Conservation (phyloP, 345 rosid genomes). For the Eutrema yunnanense region DNA sequence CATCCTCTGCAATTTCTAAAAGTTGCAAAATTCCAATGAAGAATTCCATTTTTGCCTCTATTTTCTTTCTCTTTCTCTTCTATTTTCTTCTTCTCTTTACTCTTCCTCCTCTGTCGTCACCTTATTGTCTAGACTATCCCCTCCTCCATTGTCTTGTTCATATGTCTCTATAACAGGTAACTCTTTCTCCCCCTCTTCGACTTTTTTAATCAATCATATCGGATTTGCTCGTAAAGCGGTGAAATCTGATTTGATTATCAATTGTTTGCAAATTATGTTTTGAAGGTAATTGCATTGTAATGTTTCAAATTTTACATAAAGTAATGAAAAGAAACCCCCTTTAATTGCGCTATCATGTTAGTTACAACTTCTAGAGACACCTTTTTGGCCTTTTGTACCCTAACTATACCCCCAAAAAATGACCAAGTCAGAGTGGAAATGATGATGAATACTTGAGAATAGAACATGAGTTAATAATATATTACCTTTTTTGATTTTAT, state of each 20-base stretch:
- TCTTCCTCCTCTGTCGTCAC: slow-evolving; percentile 6
- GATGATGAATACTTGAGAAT: slow-evolving; percentile 38
- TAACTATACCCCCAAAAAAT: slow-evolving; percentile 31
- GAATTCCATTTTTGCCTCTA: slow-evolving; percentile 26
- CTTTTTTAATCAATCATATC: not conserved
- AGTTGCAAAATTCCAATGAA: slow-evolving; percentile 22
- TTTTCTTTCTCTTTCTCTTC: slow-evolving; percentile 1
- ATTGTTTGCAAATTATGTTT: slow-evolving; percentile 3
- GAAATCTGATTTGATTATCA: not conserved
- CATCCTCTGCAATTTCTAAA: slow-evolving; percentile 18
- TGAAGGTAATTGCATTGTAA: slow-evolving; percentile 22
- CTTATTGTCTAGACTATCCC: not conserved
- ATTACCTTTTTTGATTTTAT: not conserved
- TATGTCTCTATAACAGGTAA: slow-evolving; percentile 9
- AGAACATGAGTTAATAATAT: slow-evolving; percentile 30
- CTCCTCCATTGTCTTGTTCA: slow-evolving; percentile 4
- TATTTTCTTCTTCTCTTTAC: not conserved
- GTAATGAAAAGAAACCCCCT: slow-evolving; percentile 29
- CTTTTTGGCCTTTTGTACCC: slow-evolving; percentile 17
- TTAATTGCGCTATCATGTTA: slow-evolving; percentile 50
- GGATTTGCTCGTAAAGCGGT: not conserved
- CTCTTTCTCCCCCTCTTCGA: not conserved
- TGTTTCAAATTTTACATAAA: slow-evolving; percentile 15
- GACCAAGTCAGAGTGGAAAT: slow-evolving; percentile 26
- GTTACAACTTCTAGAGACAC: not conserved